Evolutionary conservation across 2,329 filamentous ascomycete genomes (phyloP), one percentile per base, ranked within the genome.

Genomic region (Claviceps sp.): DNA sequence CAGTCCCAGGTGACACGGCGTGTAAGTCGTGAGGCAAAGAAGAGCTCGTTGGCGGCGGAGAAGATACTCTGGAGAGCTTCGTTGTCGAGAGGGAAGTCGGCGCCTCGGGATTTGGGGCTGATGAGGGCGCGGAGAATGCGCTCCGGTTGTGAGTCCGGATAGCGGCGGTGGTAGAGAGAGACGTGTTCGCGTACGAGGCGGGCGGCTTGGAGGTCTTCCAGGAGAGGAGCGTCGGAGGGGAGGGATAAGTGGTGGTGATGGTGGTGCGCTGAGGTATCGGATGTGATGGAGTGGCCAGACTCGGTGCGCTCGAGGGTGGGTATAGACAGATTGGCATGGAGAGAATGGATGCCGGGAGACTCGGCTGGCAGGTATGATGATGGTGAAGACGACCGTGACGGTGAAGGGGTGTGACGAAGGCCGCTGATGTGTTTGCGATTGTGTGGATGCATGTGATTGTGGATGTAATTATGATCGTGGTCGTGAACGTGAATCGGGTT

Each of bases 1-100:
- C 80, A 84, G 57, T 78, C 76, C 78, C 80, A 83, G 26, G 69
- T 68, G 5, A 84, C 80, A 26, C 80, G 73, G n/a, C 74, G 72
- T 34, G 71, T 69, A 13, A 84, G 70, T 6, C 69, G 70, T 26
- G 77, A 75, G 50, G 70, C 68, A 64, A 84, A 84, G 66, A 84
- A 84, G 44, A 84, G 71, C 50, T 78, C 75, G 64, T 84, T 82
- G 44, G 76, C 75, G 8, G 80, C 74, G 11, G 72, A 75, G 60
- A 84, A 78, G 56, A 84, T 80, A 60, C 72, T 74, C 47, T 73
- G 69, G 2, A 84, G 69, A 4, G 77, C 77, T 14, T 72, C 68
- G 57, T 81, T 73, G 64, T 82, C 79, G 37, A 83, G 71, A 1
- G 70, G 67, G 48, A 80, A 77, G 41, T 74, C 71, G 19, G 69